These are phyloP conservation scores for Oryza australiensis DNA, from an alignment of 176 grass and related monocot species.

Conservation along the genomic window DNA sequence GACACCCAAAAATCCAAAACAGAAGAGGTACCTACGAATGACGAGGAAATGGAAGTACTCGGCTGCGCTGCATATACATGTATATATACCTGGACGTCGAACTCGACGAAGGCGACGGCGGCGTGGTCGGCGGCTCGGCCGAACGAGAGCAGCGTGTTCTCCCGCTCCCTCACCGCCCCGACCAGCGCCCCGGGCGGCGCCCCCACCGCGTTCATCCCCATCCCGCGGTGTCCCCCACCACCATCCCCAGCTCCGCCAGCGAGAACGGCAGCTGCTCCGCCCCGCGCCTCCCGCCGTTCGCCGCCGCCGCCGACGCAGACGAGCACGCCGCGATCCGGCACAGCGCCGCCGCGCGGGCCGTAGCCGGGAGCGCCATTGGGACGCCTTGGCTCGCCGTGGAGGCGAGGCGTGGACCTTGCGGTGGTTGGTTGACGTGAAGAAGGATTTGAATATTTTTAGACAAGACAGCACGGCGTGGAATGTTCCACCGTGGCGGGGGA, in stretches of 20 bases:
- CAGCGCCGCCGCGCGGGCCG: slow-evolving; percentile 24
- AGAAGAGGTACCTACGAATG: not conserved
- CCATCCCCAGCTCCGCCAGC: slow-evolving; percentile 36
- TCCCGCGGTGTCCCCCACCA: slow-evolving; percentile 66
- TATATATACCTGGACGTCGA: slow-evolving; percentile 56
- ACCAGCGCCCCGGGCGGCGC: slow-evolving; percentile 30
- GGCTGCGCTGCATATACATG: not conserved
- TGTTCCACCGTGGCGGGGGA: not conserved
- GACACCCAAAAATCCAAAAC: not conserved
- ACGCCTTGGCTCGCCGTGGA: not conserved
- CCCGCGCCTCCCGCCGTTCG: not conserved
- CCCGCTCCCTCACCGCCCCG: slow-evolving; percentile 45
- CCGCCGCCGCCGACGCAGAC: not conserved
- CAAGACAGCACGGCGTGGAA: not conserved
- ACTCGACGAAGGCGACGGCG: slow-evolving; percentile 64
- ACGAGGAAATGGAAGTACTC: not conserved
- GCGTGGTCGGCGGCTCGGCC: slow-evolving; percentile 44
- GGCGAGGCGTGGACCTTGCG: not conserved
- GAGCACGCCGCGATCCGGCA: slow-evolving; percentile 32
- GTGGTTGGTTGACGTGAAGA: not conserved
- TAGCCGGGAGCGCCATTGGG: slow-evolving; percentile 29
- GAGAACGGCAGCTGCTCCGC: slow-evolving; percentile 13
- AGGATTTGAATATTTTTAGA: slow-evolving; percentile 39
- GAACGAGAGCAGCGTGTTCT: slow-evolving; percentile 73
- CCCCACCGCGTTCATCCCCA: slow-evolving; percentile 64